Conservation (phyloP, 768 basidiomycete species). For the Rhodotorula babjevae region DNA sequence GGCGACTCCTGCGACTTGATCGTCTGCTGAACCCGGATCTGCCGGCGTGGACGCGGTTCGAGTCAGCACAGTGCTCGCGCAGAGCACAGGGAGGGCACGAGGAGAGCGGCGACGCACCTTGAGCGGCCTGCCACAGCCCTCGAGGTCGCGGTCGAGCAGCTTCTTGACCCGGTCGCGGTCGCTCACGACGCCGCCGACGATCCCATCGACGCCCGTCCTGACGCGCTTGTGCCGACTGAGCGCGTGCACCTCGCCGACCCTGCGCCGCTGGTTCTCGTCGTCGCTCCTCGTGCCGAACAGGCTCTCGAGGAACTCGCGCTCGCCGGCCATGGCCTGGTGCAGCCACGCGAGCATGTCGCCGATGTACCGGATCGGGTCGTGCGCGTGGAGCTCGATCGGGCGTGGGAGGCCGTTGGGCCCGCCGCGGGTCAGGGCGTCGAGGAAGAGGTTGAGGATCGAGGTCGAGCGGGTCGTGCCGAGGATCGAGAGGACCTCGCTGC, state of each 20-base stretch:
- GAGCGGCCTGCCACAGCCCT: conserved; percentile 79
- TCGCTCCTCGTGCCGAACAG: conserved; percentile 63
- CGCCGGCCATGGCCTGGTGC: conserved; percentile 90
- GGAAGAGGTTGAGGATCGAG: conserved; percentile 72
- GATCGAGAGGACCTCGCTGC: conserved; percentile 68
- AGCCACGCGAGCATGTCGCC: conserved; percentile 99
- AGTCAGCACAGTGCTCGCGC: too few species aligned
- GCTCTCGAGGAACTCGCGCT: conserved; percentile 85
- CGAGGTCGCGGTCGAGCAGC: conserved; percentile 73
- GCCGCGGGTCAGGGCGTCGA: conserved; percentile 76
- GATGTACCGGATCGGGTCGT: conserved; percentile 91
- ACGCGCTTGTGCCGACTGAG: conserved; percentile 46
- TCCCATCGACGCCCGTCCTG: conserved; percentile 51
- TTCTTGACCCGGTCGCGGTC: conserved; percentile 67
- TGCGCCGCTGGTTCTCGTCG: conserved; percentile 55
- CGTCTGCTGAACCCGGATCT: conserved; percentile 89
- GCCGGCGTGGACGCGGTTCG: conserved; percentile 61
- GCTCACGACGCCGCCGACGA: conserved; percentile 46
- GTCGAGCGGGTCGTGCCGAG: conserved; percentile 78
- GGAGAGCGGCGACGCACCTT: conserved; percentile 55
- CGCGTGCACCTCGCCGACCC: conserved; percentile 55
- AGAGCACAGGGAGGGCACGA: neutral
- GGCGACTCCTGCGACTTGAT: conserved; percentile 88
- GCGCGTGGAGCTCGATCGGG: conserved; percentile 94
- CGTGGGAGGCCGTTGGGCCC: conserved; percentile 67